A percentile compares a stretch with the other conserved stretches of the same genome.
Evolutionary conservation across 768 basidiomycete genomes (phyloP).

Genomic region (Trametes villosa): DNA sequence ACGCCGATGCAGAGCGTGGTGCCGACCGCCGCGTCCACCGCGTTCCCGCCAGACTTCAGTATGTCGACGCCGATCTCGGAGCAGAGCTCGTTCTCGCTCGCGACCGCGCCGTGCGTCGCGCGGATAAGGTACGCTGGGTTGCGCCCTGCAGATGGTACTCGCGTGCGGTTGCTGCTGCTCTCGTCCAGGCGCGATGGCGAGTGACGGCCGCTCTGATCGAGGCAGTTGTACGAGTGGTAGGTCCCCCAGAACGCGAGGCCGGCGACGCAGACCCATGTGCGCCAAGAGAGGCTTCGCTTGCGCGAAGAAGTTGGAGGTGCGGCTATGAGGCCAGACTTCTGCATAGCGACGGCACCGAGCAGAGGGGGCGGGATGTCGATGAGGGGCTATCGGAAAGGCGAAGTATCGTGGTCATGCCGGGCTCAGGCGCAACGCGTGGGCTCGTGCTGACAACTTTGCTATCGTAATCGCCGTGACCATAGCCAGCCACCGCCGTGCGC

Average conservation of each 20-base stretch:
- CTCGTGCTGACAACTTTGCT: neutral
- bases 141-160: constrained; percentile 31
- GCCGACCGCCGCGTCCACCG: constrained; percentile 85
- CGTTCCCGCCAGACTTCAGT: constrained; percentile 84
- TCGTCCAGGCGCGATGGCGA: neutral
- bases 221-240: constrained; percentile 1
- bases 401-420: no score
- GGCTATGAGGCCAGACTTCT: constrained; percentile 16
- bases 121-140: constrained; percentile 63
- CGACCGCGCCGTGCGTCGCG: constrained; percentile 83
- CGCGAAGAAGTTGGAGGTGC: neutral
- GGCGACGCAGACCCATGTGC: neutral
- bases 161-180: constrained; percentile 8
- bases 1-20: constrained; percentile 80
- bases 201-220: neutral
- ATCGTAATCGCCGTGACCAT: neutral
- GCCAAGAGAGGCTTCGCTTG: neutral
- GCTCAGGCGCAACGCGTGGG: neutral
- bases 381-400: no score
- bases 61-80: constrained; percentile 82
- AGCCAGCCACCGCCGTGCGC: no score
- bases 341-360: neutral
- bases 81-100: constrained; percentile 85
- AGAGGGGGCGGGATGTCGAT: neutral
- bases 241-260: constrained; percentile 1